A percentile compares a stretch with the other conserved stretches of the same genome.
These are phyloP conservation scores for Cladosporium sp. DNA, from an alignment of 2,329 filamentous ascomycete genomes.

Conservation along the genomic window DNA sequence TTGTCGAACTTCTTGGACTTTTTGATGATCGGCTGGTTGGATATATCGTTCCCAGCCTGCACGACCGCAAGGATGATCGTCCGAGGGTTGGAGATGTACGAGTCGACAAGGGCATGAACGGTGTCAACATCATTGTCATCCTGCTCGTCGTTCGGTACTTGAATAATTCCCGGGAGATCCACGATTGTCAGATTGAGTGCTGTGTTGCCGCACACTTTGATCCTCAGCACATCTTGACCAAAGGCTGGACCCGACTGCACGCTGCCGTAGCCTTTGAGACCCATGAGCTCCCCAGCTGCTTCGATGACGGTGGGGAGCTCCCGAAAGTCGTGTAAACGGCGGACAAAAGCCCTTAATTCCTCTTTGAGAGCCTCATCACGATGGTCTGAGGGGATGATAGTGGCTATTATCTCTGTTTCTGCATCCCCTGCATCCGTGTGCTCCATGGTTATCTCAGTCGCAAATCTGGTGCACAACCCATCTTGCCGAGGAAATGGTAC, in stretches of 20 bases:
- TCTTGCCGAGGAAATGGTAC: constrained; percentile 31
- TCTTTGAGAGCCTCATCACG: neutral
- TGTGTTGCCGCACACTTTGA: constrained; percentile 25
- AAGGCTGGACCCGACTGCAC: constrained; percentile 14
- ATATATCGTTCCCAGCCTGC: constrained; percentile 44
- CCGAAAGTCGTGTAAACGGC: neutral
- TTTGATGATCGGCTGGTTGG: constrained; percentile 42
- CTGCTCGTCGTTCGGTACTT: constrained; percentile 31
- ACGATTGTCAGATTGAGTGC: constrained; percentile 27
- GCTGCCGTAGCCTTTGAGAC: neutral
- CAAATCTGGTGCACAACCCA: neutral
- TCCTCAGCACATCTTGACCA: constrained; percentile 23
- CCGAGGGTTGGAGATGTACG: constrained; percentile 40
- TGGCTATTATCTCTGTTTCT: constrained; percentile 60
- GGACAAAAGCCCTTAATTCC: neutral
- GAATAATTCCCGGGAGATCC: constrained; percentile 30
- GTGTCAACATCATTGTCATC: constrained; percentile 38
- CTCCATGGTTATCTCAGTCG: neutral
- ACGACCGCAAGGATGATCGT: constrained; percentile 46
- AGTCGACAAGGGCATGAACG: constrained; percentile 39
- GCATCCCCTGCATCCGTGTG: constrained; percentile 56
- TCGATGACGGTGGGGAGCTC: neutral
- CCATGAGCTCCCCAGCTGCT: neutral
- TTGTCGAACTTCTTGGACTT: constrained; percentile 38
- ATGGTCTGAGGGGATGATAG: constrained; percentile 55